Conservation (phyloP, 2,329 filamentous ascomycete genomes). For the Colletotrichum orchidophilum region DNA sequence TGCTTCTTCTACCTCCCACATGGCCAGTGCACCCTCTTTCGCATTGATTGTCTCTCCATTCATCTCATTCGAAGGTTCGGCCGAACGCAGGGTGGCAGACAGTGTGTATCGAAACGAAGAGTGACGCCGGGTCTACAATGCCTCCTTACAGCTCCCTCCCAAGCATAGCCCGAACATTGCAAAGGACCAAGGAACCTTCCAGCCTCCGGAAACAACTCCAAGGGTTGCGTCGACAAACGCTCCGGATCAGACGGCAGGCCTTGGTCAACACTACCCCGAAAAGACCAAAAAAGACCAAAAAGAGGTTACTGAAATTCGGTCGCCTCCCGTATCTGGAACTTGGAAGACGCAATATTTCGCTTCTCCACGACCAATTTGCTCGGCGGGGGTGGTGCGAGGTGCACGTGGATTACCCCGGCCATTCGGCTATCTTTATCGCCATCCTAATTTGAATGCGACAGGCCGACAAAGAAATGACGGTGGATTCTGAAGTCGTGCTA, state of each 20-base stretch:
- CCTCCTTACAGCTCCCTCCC: not conserved
- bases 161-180: conserved; percentile 4
- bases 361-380: conserved; percentile 24
- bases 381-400: not conserved
- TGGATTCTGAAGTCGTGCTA: conserved; percentile 1
- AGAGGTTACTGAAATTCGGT: not conserved
- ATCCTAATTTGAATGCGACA: conserved; percentile 25
- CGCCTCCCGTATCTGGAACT: conserved; percentile 24
- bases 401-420: conserved; percentile 30
- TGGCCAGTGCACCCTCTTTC: conserved; percentile 8
- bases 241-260: conserved; percentile 32
- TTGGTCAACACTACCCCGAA: conserved; percentile 26
- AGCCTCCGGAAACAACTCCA: conserved; percentile 7
- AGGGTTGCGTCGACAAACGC: not conserved
- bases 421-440: conserved; percentile 32
- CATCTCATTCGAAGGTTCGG: conserved; percentile 14
- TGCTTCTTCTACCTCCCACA: conserved; percentile 16
- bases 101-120: not conserved
- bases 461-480: conserved; percentile 14
- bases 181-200: not conserved
- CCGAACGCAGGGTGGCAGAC: not conserved
- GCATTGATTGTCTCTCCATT: conserved; percentile 15
- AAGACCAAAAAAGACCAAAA: not conserved
- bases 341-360: conserved; percentile 29
- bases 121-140: not conserved